phyloP scores from a whole-genome alignment of 495 filamentous ascomycete genomes.

The Delitschia confertaspora region DNA sequence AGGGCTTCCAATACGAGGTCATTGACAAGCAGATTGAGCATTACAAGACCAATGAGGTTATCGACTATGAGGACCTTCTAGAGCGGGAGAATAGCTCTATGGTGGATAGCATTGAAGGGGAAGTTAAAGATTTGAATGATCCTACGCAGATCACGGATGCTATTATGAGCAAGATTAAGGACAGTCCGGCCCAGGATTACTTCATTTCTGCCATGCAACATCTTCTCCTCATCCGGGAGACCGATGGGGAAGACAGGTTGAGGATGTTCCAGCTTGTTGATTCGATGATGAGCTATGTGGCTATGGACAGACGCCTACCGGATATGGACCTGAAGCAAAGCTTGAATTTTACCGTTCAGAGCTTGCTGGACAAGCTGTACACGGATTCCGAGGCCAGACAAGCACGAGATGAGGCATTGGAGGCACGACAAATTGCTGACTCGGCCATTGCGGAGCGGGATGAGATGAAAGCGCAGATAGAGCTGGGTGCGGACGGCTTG shows the following conservation, averaged over 20 bases:
- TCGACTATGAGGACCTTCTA: conserved; percentile 95
- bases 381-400: conserved; percentile 91
- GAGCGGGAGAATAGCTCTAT: conserved; percentile 85
- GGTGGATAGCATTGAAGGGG: conserved; percentile 81
- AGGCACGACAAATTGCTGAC: conserved; percentile 85
- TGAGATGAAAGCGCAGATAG: conserved; percentile 88
- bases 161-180: conserved; percentile 77
- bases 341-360: conserved; percentile 95
- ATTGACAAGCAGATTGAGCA: conserved; percentile 97
- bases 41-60: conserved; percentile 87
- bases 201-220: conserved; percentile 94
- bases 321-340: conserved; percentile 97
- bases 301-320: conserved; percentile 91
- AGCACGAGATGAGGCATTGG: conserved; percentile 79
- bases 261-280: conserved; percentile 98
- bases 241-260: conserved; percentile 82
- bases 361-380: conserved; percentile 84
- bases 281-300: conserved; percentile 95
- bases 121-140: conserved; percentile 90
- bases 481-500: conserved; percentile 85
- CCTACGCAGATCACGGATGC: conserved; percentile 88
- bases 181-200: conserved; percentile 81
- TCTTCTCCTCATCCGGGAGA: conserved; percentile 85
- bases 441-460: conserved; percentile 92
- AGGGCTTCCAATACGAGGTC: conserved; percentile 93